Percentiles rank a stretch among this genome's conserved stretches.
Conservation (phyloP, 2,329 filamentous ascomycete species). For the Triangularia setosa region DNA sequence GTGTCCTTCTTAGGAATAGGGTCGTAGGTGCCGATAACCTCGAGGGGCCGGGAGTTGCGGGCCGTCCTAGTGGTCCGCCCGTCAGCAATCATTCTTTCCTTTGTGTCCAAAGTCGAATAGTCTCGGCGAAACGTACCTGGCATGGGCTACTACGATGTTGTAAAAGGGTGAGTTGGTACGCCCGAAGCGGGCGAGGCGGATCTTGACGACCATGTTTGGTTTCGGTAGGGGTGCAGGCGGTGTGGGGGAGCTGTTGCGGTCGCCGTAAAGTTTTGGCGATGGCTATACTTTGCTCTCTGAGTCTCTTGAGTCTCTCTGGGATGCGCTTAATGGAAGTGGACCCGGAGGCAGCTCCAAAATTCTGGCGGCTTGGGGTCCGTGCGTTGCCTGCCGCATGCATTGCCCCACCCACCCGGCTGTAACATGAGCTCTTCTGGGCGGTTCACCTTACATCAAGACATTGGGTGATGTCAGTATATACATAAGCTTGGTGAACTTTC, state of each 20-base stretch:
- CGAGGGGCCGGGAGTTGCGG: conserved; percentile 81
- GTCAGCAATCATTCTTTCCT: neutral
- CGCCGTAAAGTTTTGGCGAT: conserved; percentile 1
- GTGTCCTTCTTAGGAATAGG: conserved; percentile 61
- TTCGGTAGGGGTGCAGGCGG: neutral
- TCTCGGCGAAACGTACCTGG: conserved; percentile 58
- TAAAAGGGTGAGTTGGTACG: conserved; percentile 86
- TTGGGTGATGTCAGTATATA: neutral
- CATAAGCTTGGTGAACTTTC: neutral
- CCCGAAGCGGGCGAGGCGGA: conserved; percentile 91
- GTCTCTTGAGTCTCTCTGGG: neutral
- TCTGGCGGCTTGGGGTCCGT: neutral
- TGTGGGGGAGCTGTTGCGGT: neutral
- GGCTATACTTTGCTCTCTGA: neutral
- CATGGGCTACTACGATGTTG: conserved; percentile 95
- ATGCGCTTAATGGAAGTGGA: neutral
- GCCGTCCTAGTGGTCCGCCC: conserved; percentile 60
- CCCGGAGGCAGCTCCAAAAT: neutral
- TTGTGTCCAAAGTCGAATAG: neutral
- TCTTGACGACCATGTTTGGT: conserved; percentile 78
- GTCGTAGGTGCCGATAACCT: conserved; percentile 82
- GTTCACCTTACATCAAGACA: neutral
- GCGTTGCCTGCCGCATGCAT: neutral
- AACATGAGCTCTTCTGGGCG: neutral
- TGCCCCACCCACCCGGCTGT: neutral